Evolutionary conservation across 2,329 filamentous ascomycete species (phyloP).

Genomic region (Penicillium sp.): DNA sequence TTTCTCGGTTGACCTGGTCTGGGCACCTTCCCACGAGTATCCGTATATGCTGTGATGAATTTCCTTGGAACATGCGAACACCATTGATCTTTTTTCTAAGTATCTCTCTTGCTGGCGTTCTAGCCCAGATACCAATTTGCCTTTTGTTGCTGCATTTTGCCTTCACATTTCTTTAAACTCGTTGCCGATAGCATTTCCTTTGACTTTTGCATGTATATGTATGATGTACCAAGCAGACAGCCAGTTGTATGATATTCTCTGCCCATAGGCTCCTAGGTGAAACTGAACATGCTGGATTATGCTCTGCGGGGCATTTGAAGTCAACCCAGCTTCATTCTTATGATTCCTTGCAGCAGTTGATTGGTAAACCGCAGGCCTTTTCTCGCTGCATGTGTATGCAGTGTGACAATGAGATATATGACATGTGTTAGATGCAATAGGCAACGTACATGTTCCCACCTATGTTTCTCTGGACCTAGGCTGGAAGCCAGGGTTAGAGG

Average conservation of each 20-base stretch:
- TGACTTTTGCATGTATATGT: not conserved
- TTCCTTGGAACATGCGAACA: constrained; percentile 15
- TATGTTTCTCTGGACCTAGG: not conserved
- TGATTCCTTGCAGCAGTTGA: not conserved
- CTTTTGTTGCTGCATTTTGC: constrained; percentile 7
- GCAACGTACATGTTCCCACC: not conserved
- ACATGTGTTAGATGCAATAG: not conserved
- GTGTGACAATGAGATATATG: not conserved
- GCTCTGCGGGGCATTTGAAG: not conserved
- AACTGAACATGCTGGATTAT: not conserved
- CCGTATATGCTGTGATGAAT: constrained; percentile 26
- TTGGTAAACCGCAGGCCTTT: not conserved
- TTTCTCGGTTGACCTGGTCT: constrained; percentile 17
- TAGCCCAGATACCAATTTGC: constrained; percentile 31
- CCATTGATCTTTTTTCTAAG: constrained; percentile 11
- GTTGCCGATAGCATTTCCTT: not conserved
- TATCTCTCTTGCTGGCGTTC: constrained; percentile 20
- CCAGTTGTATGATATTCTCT: not conserved
- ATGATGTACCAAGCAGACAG: not conserved
- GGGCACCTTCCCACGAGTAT: constrained; percentile 15
- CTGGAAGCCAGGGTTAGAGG: not conserved
- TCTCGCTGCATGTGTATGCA: not conserved
- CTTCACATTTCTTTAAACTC: constrained; percentile 9
- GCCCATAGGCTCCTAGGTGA: not conserved
- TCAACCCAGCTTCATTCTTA: not conserved